phyloP scores from a whole-genome alignment of 495 filamentous ascomycete genomes.

The Astrothelium macrocarpum region DNA sequence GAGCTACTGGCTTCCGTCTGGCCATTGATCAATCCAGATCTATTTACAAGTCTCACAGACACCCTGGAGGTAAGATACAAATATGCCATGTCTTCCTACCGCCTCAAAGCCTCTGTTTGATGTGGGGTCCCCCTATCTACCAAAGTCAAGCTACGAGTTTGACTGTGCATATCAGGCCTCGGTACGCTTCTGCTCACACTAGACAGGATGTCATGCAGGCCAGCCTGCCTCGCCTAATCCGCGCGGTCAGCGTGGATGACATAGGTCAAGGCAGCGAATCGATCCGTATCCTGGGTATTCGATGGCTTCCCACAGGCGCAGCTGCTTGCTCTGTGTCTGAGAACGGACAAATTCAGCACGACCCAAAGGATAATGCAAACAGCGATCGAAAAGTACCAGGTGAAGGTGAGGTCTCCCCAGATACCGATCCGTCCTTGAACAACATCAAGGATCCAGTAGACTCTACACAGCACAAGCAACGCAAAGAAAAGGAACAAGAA shows the following conservation, averaged over 20 bases:
- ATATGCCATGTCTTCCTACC: neutral
- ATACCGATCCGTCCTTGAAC: conserved; percentile 7
- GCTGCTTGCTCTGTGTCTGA: conserved; percentile 47
- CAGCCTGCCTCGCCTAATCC: conserved; percentile 50
- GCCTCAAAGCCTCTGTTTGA: neutral
- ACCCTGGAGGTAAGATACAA: conserved; percentile 41
- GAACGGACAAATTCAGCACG: conserved; percentile 42
- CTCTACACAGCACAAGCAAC: conserved; percentile 18
- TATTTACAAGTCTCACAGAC: conserved; percentile 54
- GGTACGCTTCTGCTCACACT: neutral
- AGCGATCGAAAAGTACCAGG: conserved; percentile 45
- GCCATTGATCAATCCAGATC: conserved; percentile 61
- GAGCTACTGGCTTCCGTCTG: conserved; percentile 52
- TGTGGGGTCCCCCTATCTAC: neutral
- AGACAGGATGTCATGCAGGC: conserved; percentile 58
- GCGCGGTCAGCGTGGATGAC: conserved; percentile 61
- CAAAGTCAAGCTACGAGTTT: neutral
- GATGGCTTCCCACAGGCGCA: conserved; percentile 57
- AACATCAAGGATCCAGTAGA: conserved; percentile 20
- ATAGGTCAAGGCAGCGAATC: conserved; percentile 60
- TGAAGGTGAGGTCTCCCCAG: conserved; percentile 27
- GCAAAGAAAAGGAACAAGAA: conserved; percentile 28
- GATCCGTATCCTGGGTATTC: conserved; percentile 52
- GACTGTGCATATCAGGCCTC: neutral
- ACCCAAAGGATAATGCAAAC: conserved; percentile 28